Conservation (phyloP, 2,329 filamentous ascomycete genomes). For the Alternaria rosae region DNA sequence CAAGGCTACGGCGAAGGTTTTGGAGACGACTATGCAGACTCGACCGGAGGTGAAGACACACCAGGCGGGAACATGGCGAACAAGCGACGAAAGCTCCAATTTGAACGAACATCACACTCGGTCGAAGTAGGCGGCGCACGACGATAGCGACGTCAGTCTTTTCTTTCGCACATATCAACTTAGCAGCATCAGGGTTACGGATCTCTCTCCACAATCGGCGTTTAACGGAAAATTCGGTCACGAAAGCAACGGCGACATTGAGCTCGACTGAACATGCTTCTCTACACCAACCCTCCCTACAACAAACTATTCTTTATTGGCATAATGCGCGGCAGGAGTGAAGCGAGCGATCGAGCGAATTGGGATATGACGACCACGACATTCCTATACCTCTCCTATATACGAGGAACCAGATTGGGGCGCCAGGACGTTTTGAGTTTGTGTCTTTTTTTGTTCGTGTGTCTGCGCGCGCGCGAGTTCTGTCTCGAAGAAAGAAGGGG, state of each 20-base stretch:
- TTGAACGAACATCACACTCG: slow-evolving; percentile 44
- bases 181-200: slow-evolving; percentile 17
- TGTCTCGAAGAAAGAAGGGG: neutral
- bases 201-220: slow-evolving; percentile 12
- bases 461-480: neutral
- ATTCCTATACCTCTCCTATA: slow-evolving; percentile 15
- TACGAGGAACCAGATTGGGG: slow-evolving; percentile 13
- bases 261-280: slow-evolving; percentile 1
- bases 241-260: slow-evolving; percentile 10
- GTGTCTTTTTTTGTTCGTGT: slow-evolving; percentile 10
- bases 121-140: slow-evolving; percentile 48
- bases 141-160: slow-evolving; percentile 32
- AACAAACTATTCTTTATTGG: slow-evolving; percentile 13
- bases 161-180: slow-evolving; percentile 16
- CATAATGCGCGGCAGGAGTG: slow-evolving; percentile 15
- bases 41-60: slow-evolving; percentile 75
- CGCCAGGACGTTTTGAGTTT: slow-evolving; percentile 15
- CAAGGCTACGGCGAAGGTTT: slow-evolving; percentile 78
- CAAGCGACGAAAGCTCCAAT: slow-evolving; percentile 47
- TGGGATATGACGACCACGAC: slow-evolving; percentile 17
- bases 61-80: slow-evolving; percentile 34
- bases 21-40: slow-evolving; percentile 73
- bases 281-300: neutral
- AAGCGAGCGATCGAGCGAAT: slow-evolving; percentile 4
- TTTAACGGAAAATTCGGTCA: slow-evolving; percentile 15